Evolutionary conservation across 352 stramenopile species (phyloP).

Genomic region (Phytopythium ostracodes): DNA sequence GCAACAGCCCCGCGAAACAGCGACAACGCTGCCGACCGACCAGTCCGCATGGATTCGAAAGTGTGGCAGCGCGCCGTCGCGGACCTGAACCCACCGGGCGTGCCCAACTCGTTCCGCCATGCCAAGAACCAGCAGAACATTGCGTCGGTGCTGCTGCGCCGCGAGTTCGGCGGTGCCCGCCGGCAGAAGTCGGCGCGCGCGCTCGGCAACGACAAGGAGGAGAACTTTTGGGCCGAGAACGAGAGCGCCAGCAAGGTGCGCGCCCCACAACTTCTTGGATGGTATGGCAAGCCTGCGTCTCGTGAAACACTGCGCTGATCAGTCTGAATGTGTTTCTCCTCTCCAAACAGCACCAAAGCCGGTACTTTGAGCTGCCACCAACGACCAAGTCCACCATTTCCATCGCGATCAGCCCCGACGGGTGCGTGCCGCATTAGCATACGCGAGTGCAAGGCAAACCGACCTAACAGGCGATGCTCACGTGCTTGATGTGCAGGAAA

Average conservation of each 20-base stretch:
- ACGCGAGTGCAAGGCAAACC: no score
- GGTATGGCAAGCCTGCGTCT: no score
- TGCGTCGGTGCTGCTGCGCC: conserved; percentile 49
- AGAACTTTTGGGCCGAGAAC: conserved; percentile 78
- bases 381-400: conserved; percentile 88
- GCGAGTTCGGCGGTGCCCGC: conserved; percentile 44
- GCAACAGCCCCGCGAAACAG: background rate
- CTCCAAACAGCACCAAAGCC: conserved; percentile 62
- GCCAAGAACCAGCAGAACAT: conserved; percentile 69
- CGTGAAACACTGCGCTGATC: background rate
- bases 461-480: no score
- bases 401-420: conserved; percentile 84
- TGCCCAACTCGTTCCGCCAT: conserved; percentile 72
- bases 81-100: conserved; percentile 63
- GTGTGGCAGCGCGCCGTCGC: conserved; percentile 70
- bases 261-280: background rate
- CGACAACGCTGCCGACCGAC: background rate
- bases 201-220: conserved; percentile 40
- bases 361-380: conserved; percentile 80
- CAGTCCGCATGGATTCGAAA: conserved; percentile 39
- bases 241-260: conserved; percentile 71
- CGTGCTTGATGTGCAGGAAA: conserved; percentile 39
- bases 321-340: background rate
- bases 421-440: no score
- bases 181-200: conserved; percentile 38